Evolutionary conservation across 1,139 yeast species (phyloP).

Genomic region (Debaryomyces psychrophilus): DNA sequence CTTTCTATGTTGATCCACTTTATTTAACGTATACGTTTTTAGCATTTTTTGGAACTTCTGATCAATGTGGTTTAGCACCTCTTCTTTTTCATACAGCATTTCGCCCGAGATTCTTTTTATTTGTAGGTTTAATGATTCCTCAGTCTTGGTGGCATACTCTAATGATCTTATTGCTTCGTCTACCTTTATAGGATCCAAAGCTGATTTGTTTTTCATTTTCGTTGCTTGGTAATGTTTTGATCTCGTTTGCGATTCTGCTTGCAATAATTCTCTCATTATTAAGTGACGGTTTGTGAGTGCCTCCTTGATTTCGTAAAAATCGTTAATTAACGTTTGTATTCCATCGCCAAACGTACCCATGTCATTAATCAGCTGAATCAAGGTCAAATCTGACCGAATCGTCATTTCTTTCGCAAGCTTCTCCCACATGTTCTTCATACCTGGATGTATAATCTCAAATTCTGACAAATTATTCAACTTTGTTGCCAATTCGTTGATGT

Average conservation of each 20-base stretch:
- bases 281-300: conserved; percentile 90
- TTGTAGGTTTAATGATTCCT: conserved; percentile 72
- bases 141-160: conserved; percentile 79
- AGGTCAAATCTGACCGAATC: conserved; percentile 74
- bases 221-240: conserved; percentile 74
- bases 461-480: conserved; percentile 53
- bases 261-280: conserved; percentile 82
- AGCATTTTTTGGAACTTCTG: conserved; percentile 55
- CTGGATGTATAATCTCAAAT: conserved; percentile 57
- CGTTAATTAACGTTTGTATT: conserved; percentile 62
- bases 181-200: conserved; percentile 83
- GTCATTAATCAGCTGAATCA: conserved; percentile 73
- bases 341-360: conserved; percentile 82
- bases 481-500: conserved; percentile 67
- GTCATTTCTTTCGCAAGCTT: conserved; percentile 71
- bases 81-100: conserved; percentile 73
- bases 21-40: conserved; percentile 64
- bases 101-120: conserved; percentile 84
- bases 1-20: conserved; percentile 86
- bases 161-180: conserved; percentile 85
- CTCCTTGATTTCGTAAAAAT: conserved; percentile 87
- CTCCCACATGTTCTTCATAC: conserved; percentile 83
- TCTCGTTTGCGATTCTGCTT: conserved; percentile 76
- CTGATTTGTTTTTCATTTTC: conserved; percentile 70
- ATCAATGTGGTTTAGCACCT: conserved; percentile 60